Evolutionary conservation across 148 eudicot genomes (phyloP).

Genomic region (Rhododendron henanense): DNA sequence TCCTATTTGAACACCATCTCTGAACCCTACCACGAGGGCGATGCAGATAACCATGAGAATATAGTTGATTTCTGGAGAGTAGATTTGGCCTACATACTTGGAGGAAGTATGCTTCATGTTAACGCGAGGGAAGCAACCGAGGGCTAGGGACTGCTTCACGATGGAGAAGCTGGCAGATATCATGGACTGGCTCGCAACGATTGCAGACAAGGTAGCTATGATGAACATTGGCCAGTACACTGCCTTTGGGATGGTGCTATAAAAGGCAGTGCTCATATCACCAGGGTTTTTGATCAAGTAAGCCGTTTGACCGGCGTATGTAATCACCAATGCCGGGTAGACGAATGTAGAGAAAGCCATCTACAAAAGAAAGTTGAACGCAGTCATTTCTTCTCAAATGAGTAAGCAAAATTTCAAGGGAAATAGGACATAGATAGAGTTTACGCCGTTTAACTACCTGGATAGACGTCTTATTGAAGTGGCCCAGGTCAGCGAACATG

Average conservation of each 20-base stretch:
- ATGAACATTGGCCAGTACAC: conserved; percentile 60
- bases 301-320: neutral
- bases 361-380: neutral
- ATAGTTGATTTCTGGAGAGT: conserved; percentile 40
- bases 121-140: conserved; percentile 50
- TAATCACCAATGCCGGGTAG: neutral
- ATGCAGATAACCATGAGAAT: conserved; percentile 39
- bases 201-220: conserved; percentile 34
- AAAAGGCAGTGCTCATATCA: neutral
- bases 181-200: conserved; percentile 50
- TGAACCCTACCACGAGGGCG: conserved; percentile 30
- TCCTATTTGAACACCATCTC: conserved; percentile 24
- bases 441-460: conserved; percentile 36
- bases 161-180: conserved; percentile 43
- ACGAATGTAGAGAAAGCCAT: conserved; percentile 3
- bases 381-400: neutral
- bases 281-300: neutral
- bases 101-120: conserved; percentile 41
- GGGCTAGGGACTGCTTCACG: conserved; percentile 42
- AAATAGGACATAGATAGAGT: neutral
- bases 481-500: conserved; percentile 61
- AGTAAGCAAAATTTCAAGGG: neutral
- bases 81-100: conserved; percentile 46
- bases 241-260: conserved; percentile 10
- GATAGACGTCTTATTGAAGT: conserved; percentile 45